phyloP scores from a whole-genome alignment of 345 rosid genomes.

The Eucalyptus polybractea region DNA sequence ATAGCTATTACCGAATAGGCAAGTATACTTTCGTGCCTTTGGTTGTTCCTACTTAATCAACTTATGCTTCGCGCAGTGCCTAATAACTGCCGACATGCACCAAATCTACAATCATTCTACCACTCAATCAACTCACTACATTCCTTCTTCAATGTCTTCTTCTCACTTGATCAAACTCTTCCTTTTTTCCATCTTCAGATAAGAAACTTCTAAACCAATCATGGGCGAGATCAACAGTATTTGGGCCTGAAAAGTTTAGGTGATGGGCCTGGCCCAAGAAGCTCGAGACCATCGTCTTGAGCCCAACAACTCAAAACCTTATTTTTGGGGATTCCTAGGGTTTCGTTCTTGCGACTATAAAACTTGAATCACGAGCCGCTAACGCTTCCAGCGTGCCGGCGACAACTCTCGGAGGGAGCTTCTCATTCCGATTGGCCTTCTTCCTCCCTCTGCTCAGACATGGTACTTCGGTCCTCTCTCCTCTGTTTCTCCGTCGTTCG shows the following conservation, averaged over 20 bases:
- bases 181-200: not conserved
- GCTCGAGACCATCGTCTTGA: not conserved
- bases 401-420: not conserved
- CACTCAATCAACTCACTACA: not conserved
- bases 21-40: rapidly evolving
- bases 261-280: not conserved
- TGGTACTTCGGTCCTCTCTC: not conserved
- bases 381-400: not conserved
- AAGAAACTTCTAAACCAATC: not conserved
- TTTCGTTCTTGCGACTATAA: not conserved
- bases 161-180: not conserved
- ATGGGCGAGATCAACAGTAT: not conserved
- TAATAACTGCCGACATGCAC: too few relatives aligned
- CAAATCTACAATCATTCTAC: not conserved
- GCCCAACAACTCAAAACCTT: not conserved
- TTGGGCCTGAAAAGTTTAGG: not conserved
- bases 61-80: too few relatives aligned
- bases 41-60: rapidly evolving
- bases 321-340: not conserved
- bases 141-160: not conserved
- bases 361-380: not conserved
- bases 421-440: not conserved
- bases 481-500: not conserved
- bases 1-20: too few relatives aligned
- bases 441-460: not conserved